phyloP scores from a whole-genome alignment of 345 rosid species.

The Populus ilicifolia region DNA sequence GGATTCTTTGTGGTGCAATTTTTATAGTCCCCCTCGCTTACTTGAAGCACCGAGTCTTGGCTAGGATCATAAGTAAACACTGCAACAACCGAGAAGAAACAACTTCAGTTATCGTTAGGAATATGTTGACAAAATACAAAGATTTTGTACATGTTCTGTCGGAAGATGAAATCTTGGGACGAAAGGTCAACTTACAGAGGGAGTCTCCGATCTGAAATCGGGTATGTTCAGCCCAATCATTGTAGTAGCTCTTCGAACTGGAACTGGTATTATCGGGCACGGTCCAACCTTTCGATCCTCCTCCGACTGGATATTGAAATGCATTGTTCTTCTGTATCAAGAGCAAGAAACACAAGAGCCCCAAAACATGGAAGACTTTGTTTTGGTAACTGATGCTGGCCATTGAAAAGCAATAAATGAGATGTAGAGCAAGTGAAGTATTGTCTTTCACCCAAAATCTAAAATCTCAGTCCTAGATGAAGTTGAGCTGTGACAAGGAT shows the following conservation, averaged over 20 bases:
- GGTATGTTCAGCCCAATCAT: constrained; percentile 69
- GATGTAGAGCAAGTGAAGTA: neutral
- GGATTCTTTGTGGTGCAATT: constrained; percentile 51
- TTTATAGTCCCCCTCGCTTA: constrained; percentile 49
- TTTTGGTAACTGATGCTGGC: constrained; percentile 21
- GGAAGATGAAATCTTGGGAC: neutral
- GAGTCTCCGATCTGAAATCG: constrained; percentile 84
- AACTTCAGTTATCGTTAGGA: neutral
- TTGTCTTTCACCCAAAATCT: neutral
- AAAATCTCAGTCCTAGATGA: neutral
- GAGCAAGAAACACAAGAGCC: constrained; percentile 38
- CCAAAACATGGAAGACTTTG: constrained; percentile 24
- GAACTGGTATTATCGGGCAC: constrained; percentile 36
- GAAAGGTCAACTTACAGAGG: constrained; percentile 40
- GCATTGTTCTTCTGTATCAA: constrained; percentile 43
- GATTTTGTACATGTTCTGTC: too few species aligned
- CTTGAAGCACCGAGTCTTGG: constrained; percentile 71
- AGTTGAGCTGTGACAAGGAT: constrained; percentile 17
- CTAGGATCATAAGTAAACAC: constrained; percentile 53
- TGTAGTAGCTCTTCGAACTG: constrained; percentile 24
- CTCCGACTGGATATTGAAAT: constrained; percentile 59
- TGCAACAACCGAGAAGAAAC: constrained; percentile 20
- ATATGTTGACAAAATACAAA: too few species aligned
- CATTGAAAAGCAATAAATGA: constrained; percentile 9
- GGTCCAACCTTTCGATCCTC: constrained; percentile 62